phyloP scores from a whole-genome alignment of 257 asterid genomes.

The Sherardia arvensis region DNA sequence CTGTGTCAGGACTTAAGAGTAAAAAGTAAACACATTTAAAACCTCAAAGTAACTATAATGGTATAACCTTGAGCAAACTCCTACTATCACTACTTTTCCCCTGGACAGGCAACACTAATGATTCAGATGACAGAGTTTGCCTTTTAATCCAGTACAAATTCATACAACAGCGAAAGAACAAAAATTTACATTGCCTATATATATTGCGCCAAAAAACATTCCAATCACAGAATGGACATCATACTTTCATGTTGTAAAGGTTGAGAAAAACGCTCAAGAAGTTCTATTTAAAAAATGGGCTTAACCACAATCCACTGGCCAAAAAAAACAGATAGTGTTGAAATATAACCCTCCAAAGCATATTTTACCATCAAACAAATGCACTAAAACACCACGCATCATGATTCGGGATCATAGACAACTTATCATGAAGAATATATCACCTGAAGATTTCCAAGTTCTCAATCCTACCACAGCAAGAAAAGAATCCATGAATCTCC shows the following conservation, averaged over 20 bases:
- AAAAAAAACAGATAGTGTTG: neutral
- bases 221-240: neutral
- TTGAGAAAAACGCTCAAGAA: neutral
- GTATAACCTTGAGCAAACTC: neutral
- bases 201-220: constrained; percentile 4
- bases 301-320: neutral
- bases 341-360: neutral
- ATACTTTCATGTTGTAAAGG: neutral
- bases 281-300: neutral
- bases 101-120: neutral
- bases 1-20: neutral
- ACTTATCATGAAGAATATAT: neutral
- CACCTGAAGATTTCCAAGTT: constrained; percentile 41
- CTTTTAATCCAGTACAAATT: neutral
- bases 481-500: constrained; percentile 47
- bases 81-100: neutral
- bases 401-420: constrained; percentile 1
- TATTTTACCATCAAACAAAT: neutral
- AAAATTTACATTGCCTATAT: neutral
- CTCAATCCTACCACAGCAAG: constrained; percentile 44
- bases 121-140: neutral
- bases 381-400: neutral
- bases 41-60: no score
- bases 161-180: neutral
- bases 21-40: neutral